Conservation (phyloP, 2,329 filamentous ascomycete genomes). For the Trichoderma breve region DNA sequence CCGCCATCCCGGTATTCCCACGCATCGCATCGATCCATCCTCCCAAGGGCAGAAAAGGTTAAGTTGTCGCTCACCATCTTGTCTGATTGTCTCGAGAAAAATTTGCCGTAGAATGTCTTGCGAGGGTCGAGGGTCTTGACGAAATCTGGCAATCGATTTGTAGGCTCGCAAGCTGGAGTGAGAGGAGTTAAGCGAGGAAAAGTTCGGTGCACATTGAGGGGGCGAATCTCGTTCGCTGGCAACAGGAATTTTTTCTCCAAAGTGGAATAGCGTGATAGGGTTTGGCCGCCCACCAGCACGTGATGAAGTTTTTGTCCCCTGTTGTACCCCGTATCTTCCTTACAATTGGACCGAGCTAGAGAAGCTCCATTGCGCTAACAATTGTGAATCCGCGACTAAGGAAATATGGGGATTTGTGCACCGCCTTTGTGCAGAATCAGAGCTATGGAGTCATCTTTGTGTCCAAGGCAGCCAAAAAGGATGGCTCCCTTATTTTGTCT, state of each 20-base stretch:
- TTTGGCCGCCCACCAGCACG: slow-evolving; percentile 38
- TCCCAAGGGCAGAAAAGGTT: slow-evolving; percentile 20
- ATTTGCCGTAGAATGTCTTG: slow-evolving; percentile 44
- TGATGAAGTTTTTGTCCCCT: slow-evolving; percentile 27
- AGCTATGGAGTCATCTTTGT: background rate
- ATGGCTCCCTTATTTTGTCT: background rate
- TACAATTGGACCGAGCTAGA: slow-evolving; percentile 25
- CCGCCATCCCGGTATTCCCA: slow-evolving; percentile 26
- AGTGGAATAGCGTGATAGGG: slow-evolving; percentile 40
- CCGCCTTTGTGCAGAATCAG: background rate
- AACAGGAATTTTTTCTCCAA: slow-evolving; percentile 40
- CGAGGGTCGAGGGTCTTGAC: slow-evolving; percentile 49
- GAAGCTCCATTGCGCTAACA: slow-evolving; percentile 16
- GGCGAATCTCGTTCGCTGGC: slow-evolving; percentile 35
- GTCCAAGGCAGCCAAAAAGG: slow-evolving; percentile 9
- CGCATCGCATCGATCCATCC: slow-evolving; percentile 24
- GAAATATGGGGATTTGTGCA: slow-evolving; percentile 12
- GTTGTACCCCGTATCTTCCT: background rate
- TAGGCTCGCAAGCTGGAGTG: slow-evolving; percentile 48
- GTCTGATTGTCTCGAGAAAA: slow-evolving; percentile 51
- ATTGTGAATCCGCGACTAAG: slow-evolving; percentile 18
- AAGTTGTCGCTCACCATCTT: slow-evolving; percentile 63
- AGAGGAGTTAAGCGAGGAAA: slow-evolving; percentile 49
- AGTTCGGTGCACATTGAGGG: slow-evolving; percentile 44
- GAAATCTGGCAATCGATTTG: slow-evolving; percentile 58